Evolutionary conservation across 768 basidiomycete genomes (phyloP).

Genomic region (Mycena indigotica): DNA sequence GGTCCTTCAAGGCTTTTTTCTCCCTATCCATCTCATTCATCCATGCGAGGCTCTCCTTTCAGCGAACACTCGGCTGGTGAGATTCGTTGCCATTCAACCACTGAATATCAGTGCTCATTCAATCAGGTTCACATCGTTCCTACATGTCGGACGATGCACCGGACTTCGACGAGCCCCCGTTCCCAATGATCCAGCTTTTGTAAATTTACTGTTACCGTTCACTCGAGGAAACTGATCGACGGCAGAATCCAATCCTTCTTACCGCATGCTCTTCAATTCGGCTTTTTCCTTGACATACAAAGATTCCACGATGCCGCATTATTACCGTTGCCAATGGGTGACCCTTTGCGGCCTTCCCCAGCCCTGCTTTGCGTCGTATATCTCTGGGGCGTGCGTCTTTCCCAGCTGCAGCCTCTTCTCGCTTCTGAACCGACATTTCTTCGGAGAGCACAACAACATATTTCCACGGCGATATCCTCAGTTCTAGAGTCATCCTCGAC

Average conservation of each 20-base stretch:
- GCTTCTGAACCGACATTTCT: constrained; percentile 9
- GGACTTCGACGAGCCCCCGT: constrained; percentile 6
- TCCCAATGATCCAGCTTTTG: not conserved
- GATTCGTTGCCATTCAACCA: not conserved
- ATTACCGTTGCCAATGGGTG: constrained; percentile 5
- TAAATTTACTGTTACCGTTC: not conserved
- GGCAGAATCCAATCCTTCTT: constrained; percentile 13
- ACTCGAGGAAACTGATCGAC: not conserved
- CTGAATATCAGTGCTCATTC: not conserved
- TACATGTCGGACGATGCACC: not conserved
- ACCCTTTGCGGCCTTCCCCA: constrained; percentile 10
- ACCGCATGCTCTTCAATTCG: constrained; percentile 17
- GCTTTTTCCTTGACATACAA: constrained; percentile 16
- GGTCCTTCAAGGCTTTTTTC: not conserved
- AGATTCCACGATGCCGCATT: constrained; percentile 11
- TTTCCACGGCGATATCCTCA: constrained; percentile 7
- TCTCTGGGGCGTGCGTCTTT: constrained; percentile 14
- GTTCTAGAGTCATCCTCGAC: not conserved
- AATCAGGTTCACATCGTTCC: not conserved
- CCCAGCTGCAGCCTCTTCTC: not conserved
- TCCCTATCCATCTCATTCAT: not conserved
- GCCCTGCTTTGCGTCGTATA: constrained; percentile 19
- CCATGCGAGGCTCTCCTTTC: constrained; percentile 7
- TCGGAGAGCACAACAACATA: constrained; percentile 6
- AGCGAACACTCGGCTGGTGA: not conserved